These are phyloP conservation scores for Metschnikowia hibisci DNA, from an alignment of 805 yeast species.

Conservation along the genomic window DNA sequence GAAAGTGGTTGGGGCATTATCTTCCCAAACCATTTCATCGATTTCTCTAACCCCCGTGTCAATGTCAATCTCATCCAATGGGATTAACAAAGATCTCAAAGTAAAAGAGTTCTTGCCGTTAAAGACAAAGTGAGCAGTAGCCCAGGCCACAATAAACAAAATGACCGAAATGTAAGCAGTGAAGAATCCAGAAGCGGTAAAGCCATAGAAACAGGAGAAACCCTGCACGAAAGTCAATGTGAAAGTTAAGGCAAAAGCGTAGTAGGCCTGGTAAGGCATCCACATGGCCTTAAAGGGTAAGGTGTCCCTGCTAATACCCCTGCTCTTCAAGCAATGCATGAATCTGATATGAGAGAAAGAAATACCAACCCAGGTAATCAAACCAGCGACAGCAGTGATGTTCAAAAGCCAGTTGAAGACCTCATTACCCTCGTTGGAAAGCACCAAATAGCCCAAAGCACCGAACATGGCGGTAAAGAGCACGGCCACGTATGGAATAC, in stretches of 20 bases:
- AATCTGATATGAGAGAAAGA: constrained; percentile 64
- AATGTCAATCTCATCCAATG: constrained; percentile 61
- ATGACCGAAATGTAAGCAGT: constrained; percentile 69
- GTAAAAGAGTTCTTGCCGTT: constrained; percentile 36
- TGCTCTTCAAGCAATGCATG: constrained; percentile 57
- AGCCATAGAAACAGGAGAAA: constrained; percentile 54
- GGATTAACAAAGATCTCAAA: constrained; percentile 39
- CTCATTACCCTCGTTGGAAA: constrained; percentile 46
- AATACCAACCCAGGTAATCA: constrained; percentile 69
- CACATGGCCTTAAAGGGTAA: constrained; percentile 72
- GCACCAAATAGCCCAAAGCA: constrained; percentile 57
- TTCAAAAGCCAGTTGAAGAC: constrained; percentile 73
- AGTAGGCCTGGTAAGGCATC: constrained; percentile 67
- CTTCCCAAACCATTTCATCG: constrained; percentile 57
- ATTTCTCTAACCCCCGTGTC: constrained; percentile 63
- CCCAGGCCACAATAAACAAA: constrained; percentile 53
- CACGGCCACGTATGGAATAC: constrained; percentile 63
- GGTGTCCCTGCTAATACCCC: constrained; percentile 63
- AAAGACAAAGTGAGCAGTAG: constrained; percentile 50
- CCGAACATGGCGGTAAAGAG: constrained; percentile 58
- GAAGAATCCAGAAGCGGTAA: constrained; percentile 57
- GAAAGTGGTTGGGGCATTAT: constrained; percentile 40
- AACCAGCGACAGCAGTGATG: constrained; percentile 74
- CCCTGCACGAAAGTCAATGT: constrained; percentile 71
- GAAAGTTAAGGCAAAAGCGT: constrained; percentile 51